Evolutionary conservation across 129 eudicot genomes (phyloP).

Genomic region (Calendula officinalis): DNA sequence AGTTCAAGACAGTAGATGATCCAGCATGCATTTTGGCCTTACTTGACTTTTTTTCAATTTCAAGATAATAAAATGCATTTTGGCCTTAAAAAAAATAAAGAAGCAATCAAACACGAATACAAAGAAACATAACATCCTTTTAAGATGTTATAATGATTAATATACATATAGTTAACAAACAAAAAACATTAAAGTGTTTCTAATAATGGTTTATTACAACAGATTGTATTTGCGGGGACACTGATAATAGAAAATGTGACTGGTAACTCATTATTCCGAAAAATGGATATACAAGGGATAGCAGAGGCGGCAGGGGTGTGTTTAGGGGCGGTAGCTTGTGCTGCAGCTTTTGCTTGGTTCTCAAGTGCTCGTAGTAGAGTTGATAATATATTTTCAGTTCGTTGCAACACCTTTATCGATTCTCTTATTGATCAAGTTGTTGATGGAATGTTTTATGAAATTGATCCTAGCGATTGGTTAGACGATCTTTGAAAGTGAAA

Average conservation of each 20-base stretch:
- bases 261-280: constrained; percentile 78
- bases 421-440: constrained; percentile 77
- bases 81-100: too few relatives aligned
- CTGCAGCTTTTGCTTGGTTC: constrained; percentile 80
- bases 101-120: too few relatives aligned
- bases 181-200: neutral
- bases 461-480: constrained; percentile 52
- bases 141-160: neutral
- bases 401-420: constrained; percentile 81
- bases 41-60: too few relatives aligned
- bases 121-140: too few relatives aligned
- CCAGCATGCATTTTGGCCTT: too few relatives aligned
- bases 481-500: constrained; percentile 45
- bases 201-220: constrained; percentile 1
- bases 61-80: too few relatives aligned
- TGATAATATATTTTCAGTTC: constrained; percentile 54
- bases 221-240: constrained; percentile 88
- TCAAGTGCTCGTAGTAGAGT: constrained; percentile 71
- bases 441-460: constrained; percentile 83
- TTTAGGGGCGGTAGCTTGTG: constrained; percentile 60
- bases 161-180: neutral
- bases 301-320: constrained; percentile 73
- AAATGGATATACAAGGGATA: constrained; percentile 72
- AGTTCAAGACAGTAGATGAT: too few relatives aligned
- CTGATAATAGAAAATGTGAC: constrained; percentile 62